These are phyloP conservation scores for Lachancea quebecensis DNA, from an alignment of 805 yeast species.

Conservation along the genomic window DNA sequence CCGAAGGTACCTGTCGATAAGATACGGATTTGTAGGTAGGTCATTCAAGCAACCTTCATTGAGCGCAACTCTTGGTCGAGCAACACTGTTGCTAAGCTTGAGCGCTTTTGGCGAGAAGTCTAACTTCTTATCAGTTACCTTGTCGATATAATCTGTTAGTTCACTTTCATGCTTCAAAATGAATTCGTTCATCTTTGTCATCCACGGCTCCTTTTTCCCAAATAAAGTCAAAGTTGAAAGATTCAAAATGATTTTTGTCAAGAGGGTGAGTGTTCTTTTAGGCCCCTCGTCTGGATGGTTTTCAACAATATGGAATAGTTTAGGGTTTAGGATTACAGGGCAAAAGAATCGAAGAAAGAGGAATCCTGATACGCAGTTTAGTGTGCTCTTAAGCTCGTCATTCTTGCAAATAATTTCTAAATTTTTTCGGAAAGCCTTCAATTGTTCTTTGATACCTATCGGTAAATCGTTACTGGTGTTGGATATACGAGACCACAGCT, in stretches of 20 bases:
- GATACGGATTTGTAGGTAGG: slow-evolving; percentile 59
- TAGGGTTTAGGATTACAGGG: slow-evolving; percentile 89
- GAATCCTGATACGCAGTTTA: slow-evolving; percentile 77
- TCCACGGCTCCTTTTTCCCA: slow-evolving; percentile 78
- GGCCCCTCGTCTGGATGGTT: slow-evolving; percentile 63
- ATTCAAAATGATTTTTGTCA: slow-evolving; percentile 73
- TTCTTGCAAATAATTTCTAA: slow-evolving; percentile 55
- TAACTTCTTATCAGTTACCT: slow-evolving; percentile 60
- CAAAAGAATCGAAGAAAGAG: slow-evolving; percentile 79
- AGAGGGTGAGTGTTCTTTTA: slow-evolving; percentile 71
- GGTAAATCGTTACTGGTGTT: slow-evolving; percentile 73
- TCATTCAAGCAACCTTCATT: slow-evolving; percentile 48
- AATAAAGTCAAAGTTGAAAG: slow-evolving; percentile 71
- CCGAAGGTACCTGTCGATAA: slow-evolving; percentile 59
- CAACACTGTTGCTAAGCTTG: slow-evolving; percentile 49
- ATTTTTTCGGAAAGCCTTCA: slow-evolving; percentile 54
- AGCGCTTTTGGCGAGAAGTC: slow-evolving; percentile 56
- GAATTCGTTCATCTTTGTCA: slow-evolving; percentile 63
- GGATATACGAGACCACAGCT: slow-evolving; percentile 61
- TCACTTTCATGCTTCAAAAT: slow-evolving; percentile 51
- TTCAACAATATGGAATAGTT: slow-evolving; percentile 64
- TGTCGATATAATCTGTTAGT: slow-evolving; percentile 61
- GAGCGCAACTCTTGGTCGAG: slow-evolving; percentile 47
- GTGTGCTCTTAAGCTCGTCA: slow-evolving; percentile 41
- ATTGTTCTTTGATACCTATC: slow-evolving; percentile 50